phyloP scores from a whole-genome alignment of 1,284 basidiomycete genomes.

The Kwoniella shivajii region DNA sequence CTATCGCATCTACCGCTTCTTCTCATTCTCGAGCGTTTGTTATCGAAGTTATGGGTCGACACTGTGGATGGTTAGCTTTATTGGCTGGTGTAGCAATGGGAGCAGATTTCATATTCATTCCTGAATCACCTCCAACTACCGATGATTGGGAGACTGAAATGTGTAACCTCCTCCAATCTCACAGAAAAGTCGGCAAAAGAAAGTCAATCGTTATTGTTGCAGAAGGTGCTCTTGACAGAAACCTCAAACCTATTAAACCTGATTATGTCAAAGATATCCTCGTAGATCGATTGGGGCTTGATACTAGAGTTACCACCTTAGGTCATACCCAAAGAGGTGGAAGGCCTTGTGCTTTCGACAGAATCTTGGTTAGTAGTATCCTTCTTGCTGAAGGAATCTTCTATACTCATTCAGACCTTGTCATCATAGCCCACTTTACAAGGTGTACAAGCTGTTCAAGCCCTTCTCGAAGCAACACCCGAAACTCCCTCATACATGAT shows the following conservation, averaged over 20 bases:
- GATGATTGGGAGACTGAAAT: conserved; percentile 89
- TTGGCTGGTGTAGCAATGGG: conserved; percentile 92
- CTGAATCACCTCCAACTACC: conserved; percentile 78
- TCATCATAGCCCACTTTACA: conserved; percentile 91
- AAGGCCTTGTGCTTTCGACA: conserved; percentile 86
- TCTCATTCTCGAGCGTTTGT: conserved; percentile 98
- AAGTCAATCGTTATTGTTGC: conserved; percentile 99
- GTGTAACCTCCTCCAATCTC: conserved; percentile 81
- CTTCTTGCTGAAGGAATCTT: not conserved
- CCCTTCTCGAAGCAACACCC: conserved; percentile 83
- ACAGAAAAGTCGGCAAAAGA: conserved; percentile 88
- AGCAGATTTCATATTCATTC: conserved; percentile 96
- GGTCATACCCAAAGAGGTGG: conserved; percentile 97
- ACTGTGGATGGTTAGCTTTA: conserved; percentile 96
- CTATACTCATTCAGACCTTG: not conserved
- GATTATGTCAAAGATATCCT: conserved; percentile 90
- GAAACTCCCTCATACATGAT: conserved; percentile 97
- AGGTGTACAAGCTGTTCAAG: conserved; percentile 89
- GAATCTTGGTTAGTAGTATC: conserved; percentile 70
- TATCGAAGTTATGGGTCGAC: conserved; percentile 97
- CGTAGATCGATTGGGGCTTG: conserved; percentile 80
- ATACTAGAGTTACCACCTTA: conserved; percentile 96
- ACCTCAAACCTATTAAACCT: conserved; percentile 85
- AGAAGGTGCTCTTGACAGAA: conserved; percentile 86
- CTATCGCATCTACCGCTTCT: conserved; percentile 93